Conservation (phyloP, 192 early-diverging fungal genomes). For the Chytriomyces confervae region DNA sequence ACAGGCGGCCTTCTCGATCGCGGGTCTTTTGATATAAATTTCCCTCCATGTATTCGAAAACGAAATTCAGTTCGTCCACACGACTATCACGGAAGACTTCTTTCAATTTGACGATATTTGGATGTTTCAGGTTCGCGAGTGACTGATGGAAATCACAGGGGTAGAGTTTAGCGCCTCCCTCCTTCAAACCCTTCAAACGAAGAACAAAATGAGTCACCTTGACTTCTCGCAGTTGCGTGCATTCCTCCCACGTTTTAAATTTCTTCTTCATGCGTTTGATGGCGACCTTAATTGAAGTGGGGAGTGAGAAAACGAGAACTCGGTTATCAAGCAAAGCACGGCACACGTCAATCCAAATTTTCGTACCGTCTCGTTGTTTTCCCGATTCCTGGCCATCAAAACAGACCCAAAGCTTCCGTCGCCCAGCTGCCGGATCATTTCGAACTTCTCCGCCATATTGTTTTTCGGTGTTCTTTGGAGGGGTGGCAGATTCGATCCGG, state of each 20-base stretch:
- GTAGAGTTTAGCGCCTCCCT: background rate
- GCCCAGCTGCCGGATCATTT: conserved; percentile 73
- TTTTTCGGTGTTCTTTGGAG: no score
- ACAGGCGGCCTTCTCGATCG: conserved; percentile 65
- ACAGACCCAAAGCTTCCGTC: conserved; percentile 87
- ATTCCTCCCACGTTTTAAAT: conserved; percentile 72
- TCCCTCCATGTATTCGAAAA: conserved; percentile 96
- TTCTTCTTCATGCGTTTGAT: conserved; percentile 92
- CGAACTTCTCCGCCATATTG: conserved; percentile 56
- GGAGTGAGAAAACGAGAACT: no score
- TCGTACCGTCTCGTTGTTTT: conserved; percentile 69
- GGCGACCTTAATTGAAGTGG: conserved; percentile 66
- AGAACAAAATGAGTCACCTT: conserved; percentile 54
- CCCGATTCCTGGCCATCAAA: conserved; percentile 65
- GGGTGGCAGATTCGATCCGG: no score
- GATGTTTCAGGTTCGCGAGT: conserved; percentile 76
- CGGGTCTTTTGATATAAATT: conserved; percentile 92
- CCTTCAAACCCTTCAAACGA: background rate
- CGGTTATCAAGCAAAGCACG: background rate
- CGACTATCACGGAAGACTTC: conserved; percentile 77
- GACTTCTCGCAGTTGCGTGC: conserved; percentile 76
- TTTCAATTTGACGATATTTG: conserved; percentile 82
- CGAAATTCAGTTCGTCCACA: conserved; percentile 87
- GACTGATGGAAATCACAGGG: conserved; percentile 49
- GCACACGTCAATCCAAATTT: conserved; percentile 1